phyloP scores from a whole-genome alignment of 225 moss, liverwort and hornwort genomes.

The Pseudisothecium myosuroides region DNA sequence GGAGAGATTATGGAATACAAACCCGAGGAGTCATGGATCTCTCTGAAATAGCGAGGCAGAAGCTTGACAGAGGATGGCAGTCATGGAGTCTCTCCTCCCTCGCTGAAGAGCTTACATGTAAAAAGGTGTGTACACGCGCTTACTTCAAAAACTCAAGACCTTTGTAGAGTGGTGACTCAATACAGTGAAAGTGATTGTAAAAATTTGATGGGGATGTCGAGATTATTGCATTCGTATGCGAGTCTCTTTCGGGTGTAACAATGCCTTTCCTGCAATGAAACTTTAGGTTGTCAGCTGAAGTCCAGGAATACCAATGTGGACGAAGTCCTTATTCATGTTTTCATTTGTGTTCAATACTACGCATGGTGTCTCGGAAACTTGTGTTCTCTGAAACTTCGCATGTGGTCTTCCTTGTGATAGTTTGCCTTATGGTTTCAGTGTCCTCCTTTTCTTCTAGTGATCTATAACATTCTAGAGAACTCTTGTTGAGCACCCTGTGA shows the following conservation, averaged over 20 bases:
- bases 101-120: constrained; percentile 65
- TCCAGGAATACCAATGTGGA: background rate
- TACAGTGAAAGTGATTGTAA: background rate
- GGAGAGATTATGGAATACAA: constrained; percentile 44
- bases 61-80: constrained; percentile 28
- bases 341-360: background rate
- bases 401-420: background rate
- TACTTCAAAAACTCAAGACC: background rate
- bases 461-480: background rate
- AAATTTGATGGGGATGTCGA: background rate
- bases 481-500: background rate
- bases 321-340: background rate
- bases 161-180: background rate
- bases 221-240: background rate
- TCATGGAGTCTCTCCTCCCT: constrained; percentile 75
- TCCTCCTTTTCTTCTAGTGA: background rate
- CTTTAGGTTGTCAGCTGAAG: background rate
- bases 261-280: background rate
- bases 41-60: constrained; percentile 34
- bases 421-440: background rate
- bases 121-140: constrained; percentile 20
- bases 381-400: background rate
- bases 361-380: background rate
- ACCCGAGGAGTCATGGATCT: constrained; percentile 45
- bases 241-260: background rate